A percentile compares a stretch with the other conserved stretches of the same genome.
phyloP scores from a whole-genome alignment of 192 early-diverging fungal species.

The Podila epigama region DNA sequence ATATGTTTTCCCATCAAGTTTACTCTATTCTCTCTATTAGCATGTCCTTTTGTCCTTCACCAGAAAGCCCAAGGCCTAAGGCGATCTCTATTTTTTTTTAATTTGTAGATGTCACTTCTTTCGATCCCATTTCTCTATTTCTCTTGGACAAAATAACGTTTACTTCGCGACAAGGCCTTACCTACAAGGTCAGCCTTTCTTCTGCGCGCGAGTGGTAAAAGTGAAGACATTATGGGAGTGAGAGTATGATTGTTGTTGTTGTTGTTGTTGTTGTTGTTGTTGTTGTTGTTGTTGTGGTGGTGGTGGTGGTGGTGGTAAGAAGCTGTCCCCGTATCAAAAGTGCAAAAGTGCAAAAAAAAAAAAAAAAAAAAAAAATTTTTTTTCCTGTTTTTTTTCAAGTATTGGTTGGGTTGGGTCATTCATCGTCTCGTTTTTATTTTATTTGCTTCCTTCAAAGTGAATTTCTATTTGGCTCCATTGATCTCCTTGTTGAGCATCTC shows the following conservation, averaged over 20 bases:
- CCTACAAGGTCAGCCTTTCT: not conserved
- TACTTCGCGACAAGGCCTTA: not conserved
- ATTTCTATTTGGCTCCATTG: conserved; percentile 10
- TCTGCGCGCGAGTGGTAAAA: not conserved
- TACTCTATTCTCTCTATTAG: not conserved
- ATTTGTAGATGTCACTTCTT: not conserved
- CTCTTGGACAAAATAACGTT: not conserved
- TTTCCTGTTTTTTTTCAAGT: no score
- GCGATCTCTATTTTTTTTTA: not conserved
- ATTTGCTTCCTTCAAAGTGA: not conserved
- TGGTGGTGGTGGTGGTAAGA: not conserved
- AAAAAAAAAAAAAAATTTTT: not conserved
- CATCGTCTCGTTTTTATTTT: not conserved
- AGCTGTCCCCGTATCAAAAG: no score
- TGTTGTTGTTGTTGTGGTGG: not conserved
- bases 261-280: not conserved
- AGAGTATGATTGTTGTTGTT: not conserved
- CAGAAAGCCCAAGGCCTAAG: not conserved
- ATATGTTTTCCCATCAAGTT: no score
- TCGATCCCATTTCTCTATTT: not conserved
- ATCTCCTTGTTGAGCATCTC: conserved; percentile 49
- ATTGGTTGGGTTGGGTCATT: no score
- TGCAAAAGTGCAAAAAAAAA: not conserved
- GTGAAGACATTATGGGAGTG: not conserved
- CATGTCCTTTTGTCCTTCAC: not conserved